Evolutionary conservation across 2,329 filamentous ascomycete genomes (phyloP).

Genomic region (Fusarium cicatricum): DNA sequence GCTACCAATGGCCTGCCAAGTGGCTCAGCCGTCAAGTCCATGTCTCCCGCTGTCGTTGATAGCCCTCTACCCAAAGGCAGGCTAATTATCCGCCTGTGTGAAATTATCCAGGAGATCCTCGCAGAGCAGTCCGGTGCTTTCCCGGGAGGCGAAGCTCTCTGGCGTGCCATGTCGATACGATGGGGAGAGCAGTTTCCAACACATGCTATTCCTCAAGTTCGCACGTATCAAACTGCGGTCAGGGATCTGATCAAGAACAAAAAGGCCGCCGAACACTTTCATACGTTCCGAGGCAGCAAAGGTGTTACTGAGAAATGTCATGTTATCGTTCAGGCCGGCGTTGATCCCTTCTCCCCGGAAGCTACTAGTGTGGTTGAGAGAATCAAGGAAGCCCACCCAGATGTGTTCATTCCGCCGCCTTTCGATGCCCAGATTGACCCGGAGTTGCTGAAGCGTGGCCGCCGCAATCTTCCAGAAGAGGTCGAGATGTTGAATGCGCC

Average conservation of each 20-base stretch:
- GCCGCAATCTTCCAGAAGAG: conserved; percentile 51
- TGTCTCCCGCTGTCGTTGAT: conserved; percentile 17
- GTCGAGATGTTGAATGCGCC: conserved; percentile 61
- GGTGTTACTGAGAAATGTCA: conserved; percentile 56
- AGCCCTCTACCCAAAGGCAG: conserved; percentile 25
- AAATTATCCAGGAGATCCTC: conserved; percentile 43
- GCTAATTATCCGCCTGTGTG: conserved; percentile 32
- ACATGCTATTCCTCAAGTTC: conserved; percentile 52
- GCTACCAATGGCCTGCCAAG: background rate
- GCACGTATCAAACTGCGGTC: conserved; percentile 50
- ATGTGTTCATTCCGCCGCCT: conserved; percentile 39
- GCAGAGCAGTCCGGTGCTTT: conserved; percentile 55
- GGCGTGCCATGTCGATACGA: conserved; percentile 55
- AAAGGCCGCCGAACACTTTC: conserved; percentile 51
- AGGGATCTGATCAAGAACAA: conserved; percentile 50
- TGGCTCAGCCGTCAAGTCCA: conserved; percentile 4
- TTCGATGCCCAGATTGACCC: conserved; percentile 30
- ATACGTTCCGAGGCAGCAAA: conserved; percentile 52
- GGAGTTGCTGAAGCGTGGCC: conserved; percentile 41
- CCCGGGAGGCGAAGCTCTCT: conserved; percentile 59
- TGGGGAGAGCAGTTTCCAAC: conserved; percentile 54
- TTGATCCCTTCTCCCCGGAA: conserved; percentile 54
- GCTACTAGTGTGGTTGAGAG: conserved; percentile 55
- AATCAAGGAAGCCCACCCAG: conserved; percentile 57
- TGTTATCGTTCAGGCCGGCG: conserved; percentile 52